Evolutionary conservation across 129 eudicot species (phyloP).

Genomic region (Gnaphalium uliginosum): DNA sequence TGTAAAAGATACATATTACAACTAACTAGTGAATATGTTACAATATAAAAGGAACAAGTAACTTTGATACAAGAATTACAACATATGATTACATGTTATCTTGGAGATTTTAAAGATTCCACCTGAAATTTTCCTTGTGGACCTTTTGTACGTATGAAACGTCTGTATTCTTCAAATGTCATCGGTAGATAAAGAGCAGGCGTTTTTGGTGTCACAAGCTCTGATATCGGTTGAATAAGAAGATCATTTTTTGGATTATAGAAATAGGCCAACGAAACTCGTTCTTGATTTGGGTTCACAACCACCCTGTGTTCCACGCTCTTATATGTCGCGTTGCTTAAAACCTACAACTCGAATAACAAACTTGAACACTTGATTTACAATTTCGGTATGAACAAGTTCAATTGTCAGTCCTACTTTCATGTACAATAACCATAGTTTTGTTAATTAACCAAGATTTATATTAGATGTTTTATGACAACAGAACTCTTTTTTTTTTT

Average conservation of each 20-base stretch:
- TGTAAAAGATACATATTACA: background rate
- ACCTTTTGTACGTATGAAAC: slow-evolving; percentile 68
- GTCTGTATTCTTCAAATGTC: slow-evolving; percentile 83
- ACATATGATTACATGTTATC: slow-evolving; percentile 17
- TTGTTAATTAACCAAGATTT: too few relatives aligned
- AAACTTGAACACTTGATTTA: background rate
- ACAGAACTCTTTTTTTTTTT: background rate
- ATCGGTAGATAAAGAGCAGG: slow-evolving; percentile 69
- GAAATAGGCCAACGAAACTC: slow-evolving; percentile 79
- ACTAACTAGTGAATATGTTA: background rate
- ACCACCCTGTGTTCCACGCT: slow-evolving; percentile 88
- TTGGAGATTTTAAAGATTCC: slow-evolving; percentile 53
- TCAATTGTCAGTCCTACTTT: too few relatives aligned
- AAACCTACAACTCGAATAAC: slow-evolving; percentile 41
- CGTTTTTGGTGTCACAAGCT: slow-evolving; percentile 51
- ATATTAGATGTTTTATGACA: background rate
- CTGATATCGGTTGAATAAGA: slow-evolving; percentile 54
- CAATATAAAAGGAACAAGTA: background rate
- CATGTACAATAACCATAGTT: too few relatives aligned
- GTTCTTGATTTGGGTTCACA: slow-evolving; percentile 59
- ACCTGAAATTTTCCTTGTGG: slow-evolving; percentile 83
- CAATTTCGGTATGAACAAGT: background rate
- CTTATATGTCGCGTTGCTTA: slow-evolving; percentile 68
- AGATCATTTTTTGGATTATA: slow-evolving; percentile 73
- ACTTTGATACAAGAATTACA: background rate